Percentiles rank a stretch among this genome's conserved stretches.
These are phyloP conservation scores for Cymbopogon flexuosus DNA, from an alignment of 202 grass and related monocot genomes.

Conservation along the genomic window DNA sequence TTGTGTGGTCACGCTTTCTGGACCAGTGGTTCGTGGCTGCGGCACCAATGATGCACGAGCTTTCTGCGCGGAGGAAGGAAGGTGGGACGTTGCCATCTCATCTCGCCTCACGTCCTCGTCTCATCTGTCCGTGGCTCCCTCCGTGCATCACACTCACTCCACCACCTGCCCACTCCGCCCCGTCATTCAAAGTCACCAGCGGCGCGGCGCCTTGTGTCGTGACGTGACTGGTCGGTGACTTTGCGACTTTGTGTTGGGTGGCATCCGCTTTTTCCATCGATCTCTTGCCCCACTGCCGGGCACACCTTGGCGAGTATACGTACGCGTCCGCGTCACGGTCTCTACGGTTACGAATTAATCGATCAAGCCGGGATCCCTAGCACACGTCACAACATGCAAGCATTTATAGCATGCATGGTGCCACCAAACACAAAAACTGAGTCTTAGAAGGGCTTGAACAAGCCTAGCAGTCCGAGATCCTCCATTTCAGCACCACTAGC, in stretches of 20 bases:
- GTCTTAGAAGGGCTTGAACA: too few species aligned
- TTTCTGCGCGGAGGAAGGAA: background rate
- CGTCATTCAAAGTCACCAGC: background rate
- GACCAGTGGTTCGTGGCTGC: background rate
- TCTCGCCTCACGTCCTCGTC: background rate
- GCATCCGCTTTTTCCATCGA: background rate
- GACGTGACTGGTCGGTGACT: background rate
- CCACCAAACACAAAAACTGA: too few species aligned
- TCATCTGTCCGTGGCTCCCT: background rate
- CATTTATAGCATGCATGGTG: too few species aligned
- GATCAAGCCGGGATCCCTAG: too few species aligned
- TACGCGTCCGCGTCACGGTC: too few species aligned
- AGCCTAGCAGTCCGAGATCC: too few species aligned
- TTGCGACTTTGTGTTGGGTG: background rate
- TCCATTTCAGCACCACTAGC: too few species aligned
- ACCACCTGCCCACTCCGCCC: background rate
- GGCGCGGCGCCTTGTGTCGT: background rate
- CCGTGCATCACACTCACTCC: too few species aligned
- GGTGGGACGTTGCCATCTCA: constrained; percentile 17
- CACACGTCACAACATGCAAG: too few species aligned
- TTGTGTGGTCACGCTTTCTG: background rate
- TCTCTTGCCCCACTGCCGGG: background rate
- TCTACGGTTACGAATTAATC: too few species aligned
- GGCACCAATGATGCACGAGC: background rate
- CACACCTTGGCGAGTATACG: background rate